phyloP scores from a whole-genome alignment of 345 rosid species.

The Microthlaspi erraticum region DNA sequence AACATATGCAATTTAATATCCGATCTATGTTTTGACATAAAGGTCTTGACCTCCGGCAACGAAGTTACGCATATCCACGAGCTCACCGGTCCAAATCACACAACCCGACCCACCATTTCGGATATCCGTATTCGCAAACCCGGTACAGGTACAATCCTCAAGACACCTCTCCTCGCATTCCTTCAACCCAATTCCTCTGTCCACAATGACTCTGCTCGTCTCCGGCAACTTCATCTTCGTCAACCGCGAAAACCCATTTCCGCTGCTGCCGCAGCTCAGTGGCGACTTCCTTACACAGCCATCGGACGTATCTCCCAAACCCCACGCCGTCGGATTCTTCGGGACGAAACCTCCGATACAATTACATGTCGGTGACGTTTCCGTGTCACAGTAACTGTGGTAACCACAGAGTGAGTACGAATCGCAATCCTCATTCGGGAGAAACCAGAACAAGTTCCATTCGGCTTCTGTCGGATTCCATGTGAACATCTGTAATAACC shows the following conservation, averaged over 20 bases:
- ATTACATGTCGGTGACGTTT: slow-evolving; percentile 65
- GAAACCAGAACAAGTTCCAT: slow-evolving; percentile 63
- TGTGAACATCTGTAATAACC: slow-evolving; percentile 46
- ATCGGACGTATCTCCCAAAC: slow-evolving; percentile 44
- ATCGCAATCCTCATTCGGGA: slow-evolving; percentile 74
- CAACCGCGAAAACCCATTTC: slow-evolving; percentile 56
- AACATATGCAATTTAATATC: not conserved
- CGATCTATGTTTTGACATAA: slow-evolving; percentile 44
- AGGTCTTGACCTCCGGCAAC: slow-evolving; percentile 61
- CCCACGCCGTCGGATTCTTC: slow-evolving; percentile 56
- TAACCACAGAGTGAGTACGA: slow-evolving; percentile 56
- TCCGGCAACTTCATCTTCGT: slow-evolving; percentile 70
- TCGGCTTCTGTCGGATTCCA: slow-evolving; percentile 47
- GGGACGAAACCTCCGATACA: slow-evolving; percentile 71
- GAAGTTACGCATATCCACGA: slow-evolving; percentile 44
- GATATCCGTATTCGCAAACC: slow-evolving; percentile 45
- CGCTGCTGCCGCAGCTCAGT: slow-evolving; percentile 53
- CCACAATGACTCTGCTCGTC: slow-evolving; percentile 44
- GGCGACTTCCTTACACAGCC: slow-evolving; percentile 63
- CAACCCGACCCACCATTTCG: slow-evolving; percentile 52
- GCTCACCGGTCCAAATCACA: slow-evolving; percentile 52
- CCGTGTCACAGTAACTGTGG: slow-evolving; percentile 63
- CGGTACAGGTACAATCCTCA: slow-evolving; percentile 52
- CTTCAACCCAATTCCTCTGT: slow-evolving; percentile 35
- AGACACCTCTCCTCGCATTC: slow-evolving; percentile 48